phyloP scores from a whole-genome alignment of 371 early-diverging fungal species.

The Mucor piriformis region DNA sequence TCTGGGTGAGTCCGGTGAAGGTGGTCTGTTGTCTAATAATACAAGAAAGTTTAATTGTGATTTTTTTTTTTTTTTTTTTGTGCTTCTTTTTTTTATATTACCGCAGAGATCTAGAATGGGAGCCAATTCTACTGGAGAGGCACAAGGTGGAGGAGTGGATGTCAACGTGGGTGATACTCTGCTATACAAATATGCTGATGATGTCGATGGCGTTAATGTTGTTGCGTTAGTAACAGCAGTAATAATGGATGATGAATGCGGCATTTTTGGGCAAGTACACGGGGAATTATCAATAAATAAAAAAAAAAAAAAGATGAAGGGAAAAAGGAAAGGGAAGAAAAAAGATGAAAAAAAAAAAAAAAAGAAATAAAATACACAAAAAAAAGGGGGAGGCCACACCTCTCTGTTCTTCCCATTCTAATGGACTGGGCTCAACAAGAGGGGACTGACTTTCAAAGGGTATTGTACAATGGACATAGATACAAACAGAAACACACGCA shows the following conservation, averaged over 20 bases:
- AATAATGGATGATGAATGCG: conserved; percentile 2
- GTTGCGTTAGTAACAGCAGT: conserved; percentile 18
- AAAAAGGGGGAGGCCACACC: conserved; percentile 2
- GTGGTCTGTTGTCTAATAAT: conserved; percentile 30
- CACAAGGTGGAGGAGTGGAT: conserved; percentile 22
- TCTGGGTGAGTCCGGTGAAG: conserved; percentile 32
- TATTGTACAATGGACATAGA: conserved; percentile 19
- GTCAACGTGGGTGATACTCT: conserved; percentile 7
- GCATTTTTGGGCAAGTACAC: background rate
- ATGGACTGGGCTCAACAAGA: conserved; percentile 31
- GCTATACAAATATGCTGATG: background rate
- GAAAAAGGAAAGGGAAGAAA: background rate
- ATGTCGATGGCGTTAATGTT: conserved; percentile 11
- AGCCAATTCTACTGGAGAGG: conserved; percentile 31
- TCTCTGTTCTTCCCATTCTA: background rate
- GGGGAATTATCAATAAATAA: background rate
- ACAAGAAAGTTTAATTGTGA: background rate
- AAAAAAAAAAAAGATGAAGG: background rate
- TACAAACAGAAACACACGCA: conserved; percentile 20
- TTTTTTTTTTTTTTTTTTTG: background rate
- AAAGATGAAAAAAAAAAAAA: conserved; percentile 1
- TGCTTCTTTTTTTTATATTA: conserved; percentile 11
- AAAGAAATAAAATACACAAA: conserved; percentile 8
- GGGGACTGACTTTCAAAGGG: conserved; percentile 16
- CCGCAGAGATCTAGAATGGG: conserved; percentile 26